Evolutionary conservation across 129 eudicot species (phyloP).

Genomic region (Erigeron canadensis): DNA sequence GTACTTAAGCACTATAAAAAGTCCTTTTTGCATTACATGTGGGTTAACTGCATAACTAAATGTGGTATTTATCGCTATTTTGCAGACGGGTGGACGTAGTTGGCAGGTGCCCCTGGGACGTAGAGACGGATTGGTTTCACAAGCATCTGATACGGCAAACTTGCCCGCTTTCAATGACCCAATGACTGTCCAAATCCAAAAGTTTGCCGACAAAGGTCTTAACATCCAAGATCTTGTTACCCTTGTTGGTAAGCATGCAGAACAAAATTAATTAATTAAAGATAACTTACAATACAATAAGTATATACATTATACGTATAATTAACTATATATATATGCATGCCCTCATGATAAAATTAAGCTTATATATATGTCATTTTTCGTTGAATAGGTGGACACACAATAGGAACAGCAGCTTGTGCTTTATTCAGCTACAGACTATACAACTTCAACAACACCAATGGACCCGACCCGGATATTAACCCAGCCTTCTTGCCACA

Average conservation of each 20-base stretch:
- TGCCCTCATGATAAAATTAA: too few relatives aligned
- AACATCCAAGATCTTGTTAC: constrained; percentile 67
- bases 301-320: too few relatives aligned
- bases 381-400: constrained; percentile 55
- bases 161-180: constrained; percentile 54
- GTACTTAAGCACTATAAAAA: too few relatives aligned
- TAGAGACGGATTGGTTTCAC: constrained; percentile 68
- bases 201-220: constrained; percentile 52
- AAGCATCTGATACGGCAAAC: constrained; percentile 53
- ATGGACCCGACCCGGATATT: constrained; percentile 45
- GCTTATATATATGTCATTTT: neutral
- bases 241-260: constrained; percentile 53
- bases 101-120: constrained; percentile 70
- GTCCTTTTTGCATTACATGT: too few relatives aligned
- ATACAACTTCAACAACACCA: constrained; percentile 51
- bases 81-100: constrained; percentile 48
- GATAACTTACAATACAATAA: neutral
- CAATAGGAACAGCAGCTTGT: constrained; percentile 73
- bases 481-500: too few relatives aligned
- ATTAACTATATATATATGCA: too few relatives aligned
- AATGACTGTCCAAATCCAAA: constrained; percentile 38
- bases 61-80: neutral
- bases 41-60: neutral
- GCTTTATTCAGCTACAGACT: constrained; percentile 56
- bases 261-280: neutral